A percentile compares a stretch with the other conserved stretches of the same genome.
Conservation (phyloP, 2,329 filamentous ascomycete genomes). For the Torrubiella hemipterigena region DNA sequence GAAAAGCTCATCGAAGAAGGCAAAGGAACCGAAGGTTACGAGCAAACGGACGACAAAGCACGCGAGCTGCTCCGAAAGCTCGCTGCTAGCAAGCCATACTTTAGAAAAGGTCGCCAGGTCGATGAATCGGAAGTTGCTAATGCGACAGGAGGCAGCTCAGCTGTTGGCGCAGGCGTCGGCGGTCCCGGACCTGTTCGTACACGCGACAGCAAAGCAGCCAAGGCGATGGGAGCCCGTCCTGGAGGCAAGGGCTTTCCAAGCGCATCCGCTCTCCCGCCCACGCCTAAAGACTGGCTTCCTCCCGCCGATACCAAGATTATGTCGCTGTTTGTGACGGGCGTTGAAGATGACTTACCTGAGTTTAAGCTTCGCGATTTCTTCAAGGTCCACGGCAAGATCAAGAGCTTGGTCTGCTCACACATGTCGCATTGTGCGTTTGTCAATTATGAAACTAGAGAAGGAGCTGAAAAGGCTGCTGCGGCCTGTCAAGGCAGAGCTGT, state of each 20-base stretch:
- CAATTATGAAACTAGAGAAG: slow-evolving; percentile 78
- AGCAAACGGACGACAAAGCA: slow-evolving; percentile 95
- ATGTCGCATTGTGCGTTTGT: slow-evolving; percentile 95
- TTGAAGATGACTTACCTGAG: slow-evolving; percentile 93
- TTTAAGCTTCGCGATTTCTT: slow-evolving; percentile 87
- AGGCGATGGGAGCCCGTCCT: slow-evolving; percentile 34
- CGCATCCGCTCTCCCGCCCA: slow-evolving; percentile 63
- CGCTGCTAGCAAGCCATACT: slow-evolving; percentile 89
- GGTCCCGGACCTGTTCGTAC: slow-evolving; percentile 71
- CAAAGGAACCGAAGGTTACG: slow-evolving; percentile 75
- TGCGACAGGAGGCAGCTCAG: slow-evolving; percentile 31
- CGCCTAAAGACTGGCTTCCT: slow-evolving; percentile 74
- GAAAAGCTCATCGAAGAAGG: slow-evolving; percentile 93
- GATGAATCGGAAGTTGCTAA: slow-evolving; percentile 38
- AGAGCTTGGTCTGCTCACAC: slow-evolving; percentile 89
- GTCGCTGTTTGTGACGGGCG: slow-evolving; percentile 86
- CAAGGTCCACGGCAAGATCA: slow-evolving; percentile 75
- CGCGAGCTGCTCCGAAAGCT: slow-evolving; percentile 74
- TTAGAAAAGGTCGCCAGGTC: slow-evolving; percentile 71
- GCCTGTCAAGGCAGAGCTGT: slow-evolving; percentile 80
- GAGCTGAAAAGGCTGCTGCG: slow-evolving; percentile 74
- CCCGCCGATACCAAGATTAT: slow-evolving; percentile 78
- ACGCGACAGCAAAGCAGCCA: slow-evolving; percentile 45
- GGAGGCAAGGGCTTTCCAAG: slow-evolving; percentile 47
- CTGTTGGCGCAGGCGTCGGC: slow-evolving; percentile 43